Conservation (phyloP, 306 rosid species). For the Castanea crenata region DNA sequence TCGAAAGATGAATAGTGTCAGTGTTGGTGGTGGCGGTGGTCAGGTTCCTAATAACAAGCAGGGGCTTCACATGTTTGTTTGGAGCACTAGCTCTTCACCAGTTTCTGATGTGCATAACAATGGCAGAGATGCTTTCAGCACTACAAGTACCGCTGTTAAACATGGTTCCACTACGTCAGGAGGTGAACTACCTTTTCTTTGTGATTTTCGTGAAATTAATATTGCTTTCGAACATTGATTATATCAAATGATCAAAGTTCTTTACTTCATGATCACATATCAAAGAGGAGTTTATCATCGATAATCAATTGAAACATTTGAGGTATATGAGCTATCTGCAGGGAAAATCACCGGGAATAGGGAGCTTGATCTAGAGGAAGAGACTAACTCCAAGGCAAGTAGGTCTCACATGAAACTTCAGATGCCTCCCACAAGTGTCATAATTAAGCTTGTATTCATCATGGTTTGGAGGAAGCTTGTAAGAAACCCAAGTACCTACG, state of each 20-base stretch:
- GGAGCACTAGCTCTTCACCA: conserved; percentile 91
- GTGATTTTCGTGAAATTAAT: too few species aligned
- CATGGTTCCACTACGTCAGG: conserved; percentile 43
- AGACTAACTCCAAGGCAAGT: conserved; percentile 33
- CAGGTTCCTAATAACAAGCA: conserved; percentile 31
- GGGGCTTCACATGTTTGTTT: conserved; percentile 90
- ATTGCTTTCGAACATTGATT: too few species aligned
- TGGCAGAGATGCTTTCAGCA: too few species aligned
- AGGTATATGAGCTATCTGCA: conserved; percentile 49
- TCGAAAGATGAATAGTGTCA: conserved; percentile 38
- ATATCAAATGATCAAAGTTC: too few species aligned
- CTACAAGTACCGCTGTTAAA: conserved; percentile 16
- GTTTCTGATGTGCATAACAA: conserved; percentile 70
- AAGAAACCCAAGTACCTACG: conserved; percentile 81
- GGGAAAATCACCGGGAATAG: conserved; percentile 37
- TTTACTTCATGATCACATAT: too few species aligned
- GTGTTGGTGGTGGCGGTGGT: too few species aligned
- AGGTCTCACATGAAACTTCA: conserved; percentile 61
- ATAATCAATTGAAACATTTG: too few species aligned
- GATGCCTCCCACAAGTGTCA: conserved; percentile 86
- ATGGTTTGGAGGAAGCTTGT: conserved; percentile 97
- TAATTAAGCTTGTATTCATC: conserved; percentile 79
- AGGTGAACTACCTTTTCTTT: conserved; percentile 30
- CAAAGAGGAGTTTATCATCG: too few species aligned
- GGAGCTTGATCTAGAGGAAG: conserved; percentile 54